A percentile compares a stretch with the other conserved stretches of the same genome.
phyloP scores from a whole-genome alignment of 139 green algal species.

The Limnomonas spitsbergensis region DNA sequence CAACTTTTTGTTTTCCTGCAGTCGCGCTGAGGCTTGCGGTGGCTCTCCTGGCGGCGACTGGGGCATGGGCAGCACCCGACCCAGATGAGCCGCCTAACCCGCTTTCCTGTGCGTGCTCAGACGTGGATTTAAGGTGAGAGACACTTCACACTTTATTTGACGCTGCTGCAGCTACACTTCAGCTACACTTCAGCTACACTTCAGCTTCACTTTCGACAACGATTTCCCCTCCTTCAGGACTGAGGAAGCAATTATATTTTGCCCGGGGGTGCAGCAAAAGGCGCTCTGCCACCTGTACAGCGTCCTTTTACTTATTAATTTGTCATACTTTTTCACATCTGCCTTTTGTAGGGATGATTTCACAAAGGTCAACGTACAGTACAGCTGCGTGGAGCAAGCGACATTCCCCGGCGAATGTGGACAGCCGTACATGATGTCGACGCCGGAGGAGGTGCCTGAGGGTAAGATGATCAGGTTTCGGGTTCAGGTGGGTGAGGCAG shows the following conservation, averaged over 20 bases:
- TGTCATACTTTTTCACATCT: no score
- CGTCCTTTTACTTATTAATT: not conserved
- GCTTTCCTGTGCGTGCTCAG: not conserved
- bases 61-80: no score
- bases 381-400: not conserved
- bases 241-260: no score
- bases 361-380: not conserved
- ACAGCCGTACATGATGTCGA: not conserved
- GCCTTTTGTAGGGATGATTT: conserved; percentile 1
- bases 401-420: not conserved
- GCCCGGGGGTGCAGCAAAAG: no score
- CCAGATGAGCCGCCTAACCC: not conserved
- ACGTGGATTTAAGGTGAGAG: not conserved
- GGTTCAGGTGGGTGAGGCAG: not conserved
- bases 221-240: no score
- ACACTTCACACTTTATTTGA: no score
- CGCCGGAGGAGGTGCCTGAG: not conserved
- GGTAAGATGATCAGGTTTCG: not conserved
- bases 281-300: not conserved
- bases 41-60: no score
- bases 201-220: no score
- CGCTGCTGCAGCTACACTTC: no score
- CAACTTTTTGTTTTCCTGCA: no score
- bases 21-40: no score
- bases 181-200: no score